phyloP scores from a whole-genome alignment of 129 eudicot species.

The Centella asiatica region DNA sequence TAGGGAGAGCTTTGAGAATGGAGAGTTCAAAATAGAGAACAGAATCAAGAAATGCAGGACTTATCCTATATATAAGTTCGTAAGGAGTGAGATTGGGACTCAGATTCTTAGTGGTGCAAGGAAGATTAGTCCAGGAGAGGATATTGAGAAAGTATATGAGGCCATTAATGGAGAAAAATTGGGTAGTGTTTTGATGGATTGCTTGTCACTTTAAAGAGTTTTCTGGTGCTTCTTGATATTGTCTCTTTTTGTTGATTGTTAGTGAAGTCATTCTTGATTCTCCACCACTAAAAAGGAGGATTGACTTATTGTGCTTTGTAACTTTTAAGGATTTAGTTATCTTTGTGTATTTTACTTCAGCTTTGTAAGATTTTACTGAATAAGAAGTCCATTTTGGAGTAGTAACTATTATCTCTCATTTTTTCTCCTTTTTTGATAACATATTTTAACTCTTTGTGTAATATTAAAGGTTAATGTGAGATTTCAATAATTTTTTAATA shows the following conservation, averaged over 20 bases:
- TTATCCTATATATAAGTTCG: conserved; percentile 11
- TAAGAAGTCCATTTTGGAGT: too few species aligned
- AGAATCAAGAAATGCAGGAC: conserved; percentile 7
- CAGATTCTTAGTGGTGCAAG: conserved; percentile 6
- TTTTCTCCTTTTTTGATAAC: too few species aligned
- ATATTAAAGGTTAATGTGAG: too few species aligned
- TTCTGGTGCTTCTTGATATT: not conserved
- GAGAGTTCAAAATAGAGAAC: conserved; percentile 1
- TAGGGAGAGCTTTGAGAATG: conserved; percentile 7
- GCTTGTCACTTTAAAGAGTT: not conserved
- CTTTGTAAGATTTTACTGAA: not conserved
- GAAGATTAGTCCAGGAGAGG: conserved; percentile 12
- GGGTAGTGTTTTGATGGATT: not conserved
- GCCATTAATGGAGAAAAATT: conserved; percentile 10
- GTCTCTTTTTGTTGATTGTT: not conserved
- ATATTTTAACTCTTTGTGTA: too few species aligned
- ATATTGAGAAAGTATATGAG: conserved; percentile 9
- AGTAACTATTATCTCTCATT: too few species aligned
- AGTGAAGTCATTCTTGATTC: not conserved
- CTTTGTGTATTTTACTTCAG: not conserved
- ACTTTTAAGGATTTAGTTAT: not conserved
- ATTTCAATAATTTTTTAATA: too few species aligned
- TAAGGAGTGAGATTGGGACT: conserved; percentile 10
- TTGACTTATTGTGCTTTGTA: too few species aligned
- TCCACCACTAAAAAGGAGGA: too few species aligned